phyloP scores from a whole-genome alignment of 768 basidiomycete species.

The Suillus cothurnatus region DNA sequence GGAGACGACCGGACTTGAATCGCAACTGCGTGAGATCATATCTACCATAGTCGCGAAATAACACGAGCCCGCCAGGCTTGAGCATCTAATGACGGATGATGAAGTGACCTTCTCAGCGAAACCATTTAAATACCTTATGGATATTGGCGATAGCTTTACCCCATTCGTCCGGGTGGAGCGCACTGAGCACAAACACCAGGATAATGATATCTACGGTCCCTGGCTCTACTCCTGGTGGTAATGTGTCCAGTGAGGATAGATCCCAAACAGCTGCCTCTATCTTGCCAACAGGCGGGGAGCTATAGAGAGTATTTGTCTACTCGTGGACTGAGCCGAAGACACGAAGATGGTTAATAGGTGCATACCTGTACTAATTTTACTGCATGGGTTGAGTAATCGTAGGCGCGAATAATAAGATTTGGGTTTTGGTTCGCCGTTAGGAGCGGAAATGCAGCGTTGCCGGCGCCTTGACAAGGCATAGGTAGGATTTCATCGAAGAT shows the following conservation, averaged over 20 bases:
- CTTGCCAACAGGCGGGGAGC: constrained; percentile 62
- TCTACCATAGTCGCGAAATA: constrained; percentile 94
- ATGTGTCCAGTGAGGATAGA: constrained; percentile 60
- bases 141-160: constrained; percentile 77
- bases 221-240: constrained; percentile 66
- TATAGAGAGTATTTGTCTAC: constrained; percentile 75
- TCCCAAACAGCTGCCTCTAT: constrained; percentile 92
- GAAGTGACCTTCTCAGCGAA: constrained; percentile 8
- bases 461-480: constrained; percentile 64
- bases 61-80: constrained; percentile 82
- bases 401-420: constrained; percentile 70
- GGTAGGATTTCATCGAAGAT: not conserved
- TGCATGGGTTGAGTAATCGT: constrained; percentile 90
- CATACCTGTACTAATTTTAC: constrained; percentile 85
- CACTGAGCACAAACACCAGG: constrained; percentile 93
- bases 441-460: constrained; percentile 93
- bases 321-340: not conserved
- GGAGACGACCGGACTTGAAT: constrained; percentile 84
- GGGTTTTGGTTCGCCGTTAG: constrained; percentile 84
- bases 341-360: constrained; percentile 5
- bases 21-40: constrained; percentile 94
- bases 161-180: constrained; percentile 95
- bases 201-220: constrained; percentile 84
- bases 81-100: constrained; percentile 62
- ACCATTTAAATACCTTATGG: constrained; percentile 50